These are phyloP conservation scores for Suillus spraguei DNA, from an alignment of 768 basidiomycete genomes.

Conservation along the genomic window DNA sequence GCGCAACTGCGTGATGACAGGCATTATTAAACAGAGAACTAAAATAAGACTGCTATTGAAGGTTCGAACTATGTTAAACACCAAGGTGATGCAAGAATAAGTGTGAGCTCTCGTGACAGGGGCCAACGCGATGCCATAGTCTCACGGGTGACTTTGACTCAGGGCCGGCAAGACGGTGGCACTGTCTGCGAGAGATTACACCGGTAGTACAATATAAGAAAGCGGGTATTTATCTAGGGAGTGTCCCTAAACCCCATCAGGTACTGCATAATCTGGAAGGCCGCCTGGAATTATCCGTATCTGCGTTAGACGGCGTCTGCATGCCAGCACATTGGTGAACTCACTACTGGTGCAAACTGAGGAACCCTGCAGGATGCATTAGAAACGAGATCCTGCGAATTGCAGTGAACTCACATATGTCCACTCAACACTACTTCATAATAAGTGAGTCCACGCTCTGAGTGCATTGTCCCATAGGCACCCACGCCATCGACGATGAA, in stretches of 20 bases:
- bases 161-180: not conserved
- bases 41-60: not conserved
- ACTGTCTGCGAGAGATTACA: too few relatives aligned
- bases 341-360: too few relatives aligned
- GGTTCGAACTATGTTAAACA: not conserved
- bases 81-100: not conserved
- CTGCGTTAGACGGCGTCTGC: too few relatives aligned
- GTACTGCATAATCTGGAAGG: too few relatives aligned
- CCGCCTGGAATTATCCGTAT: too few relatives aligned
- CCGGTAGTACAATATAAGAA: too few relatives aligned
- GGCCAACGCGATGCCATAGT: not conserved
- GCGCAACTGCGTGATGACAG: not conserved
- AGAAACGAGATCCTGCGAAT: not conserved
- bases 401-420: not conserved
- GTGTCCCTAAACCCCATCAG: too few relatives aligned
- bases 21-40: slow-evolving; percentile 2
- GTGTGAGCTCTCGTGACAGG: not conserved
- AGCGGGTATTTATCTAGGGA: too few relatives aligned
- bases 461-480: not conserved
- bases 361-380: too few relatives aligned
- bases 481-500: not conserved
- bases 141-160: not conserved
- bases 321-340: too few relatives aligned
- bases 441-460: not conserved
- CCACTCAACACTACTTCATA: not conserved